Evolutionary conservation across 352 stramenopile genomes (phyloP), one percentile per base, ranked within the genome.

Genomic region (Hyaloperonospora arabidopsidis): DNA sequence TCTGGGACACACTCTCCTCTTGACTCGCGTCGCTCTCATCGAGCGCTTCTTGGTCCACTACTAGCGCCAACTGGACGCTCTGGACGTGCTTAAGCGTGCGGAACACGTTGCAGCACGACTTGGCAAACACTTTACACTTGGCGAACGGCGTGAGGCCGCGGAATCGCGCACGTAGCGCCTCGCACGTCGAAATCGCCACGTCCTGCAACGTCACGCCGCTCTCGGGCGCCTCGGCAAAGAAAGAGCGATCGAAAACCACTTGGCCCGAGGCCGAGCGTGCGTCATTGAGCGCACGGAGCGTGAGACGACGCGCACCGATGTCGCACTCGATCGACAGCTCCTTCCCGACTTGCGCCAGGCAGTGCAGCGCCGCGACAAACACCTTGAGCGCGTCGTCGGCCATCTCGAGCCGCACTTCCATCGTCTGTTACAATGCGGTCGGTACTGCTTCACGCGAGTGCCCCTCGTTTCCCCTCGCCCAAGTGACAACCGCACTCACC

Each of bases 21-120:
- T 68, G 64, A 19, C 59, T 52, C 6, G 51, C 41, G 3, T 73
- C 59, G 12, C 49, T 49, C 2, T 59, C 49, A 0, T 63, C 40
- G 29, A 69, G 49, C 45, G 60, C 52, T 22, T 75, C 57, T n/a
- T 72, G 51, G 49, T 78, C 72, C 52, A 93, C 50, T 2, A 78
- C 51, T 17, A 93, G 70, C 14, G 60, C 59, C 59, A 93, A 68
- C 49, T 90, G 74, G 39, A 89, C 74, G 19, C 67, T 75, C 47
- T 79, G 82, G 52, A 93, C 84, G 57, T 89, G 81, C 63, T 90
- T 90, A 39, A 91, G 69, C 45, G 84, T 89, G 35, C 79, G 77
- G 44, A 91, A 93, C 15, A 93, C 65, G 63, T 86, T 87, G 60
- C 73, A 81, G 53, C 82, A 88, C 13, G 79, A 76, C 59, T 80